Base-by-base conservation (phyloP, 306 rosid species). In the Spatholobus suberectus region DNA sequence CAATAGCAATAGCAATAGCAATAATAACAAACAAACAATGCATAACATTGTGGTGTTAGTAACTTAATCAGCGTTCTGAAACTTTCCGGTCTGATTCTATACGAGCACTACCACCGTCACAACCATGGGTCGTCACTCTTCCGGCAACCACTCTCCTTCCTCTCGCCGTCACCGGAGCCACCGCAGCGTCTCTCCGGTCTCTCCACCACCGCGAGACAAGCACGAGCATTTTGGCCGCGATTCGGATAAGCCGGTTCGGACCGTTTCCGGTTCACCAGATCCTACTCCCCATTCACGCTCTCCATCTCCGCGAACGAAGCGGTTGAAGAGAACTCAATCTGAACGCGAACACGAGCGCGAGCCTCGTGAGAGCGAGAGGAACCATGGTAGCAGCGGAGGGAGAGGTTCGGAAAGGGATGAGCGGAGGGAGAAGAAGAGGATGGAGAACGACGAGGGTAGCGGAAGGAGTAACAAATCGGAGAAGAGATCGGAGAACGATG, bases 291-390 rank as follows among this genome's bases (percentile, higher is more conserved):
- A 44, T 40, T 51, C 90, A 43, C 72, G 61, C 9, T 92, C 94
- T 66, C 91, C 85, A 59, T 88, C 97, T 59, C 93, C 94, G 2
- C 87, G 90, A 24, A 80, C 95, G 3, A 92, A 89, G 75, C 82
- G 90, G 61, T 79, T 86, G 71, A 92, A 75, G 88, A 88, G 69
- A 89, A 76, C 73, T 66, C 91, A 85, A 74, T 47, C 44, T 3
- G 70, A 61, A 9, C 76, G 75, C 0, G 75, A 76, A 59, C 21
- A 24, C 6, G 70, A 61, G 12, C 76, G 75, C 0, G 75, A 76
- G 69, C 21, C 54, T 20, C 81, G 81, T 2, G 87, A 75, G 81
- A 71, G 66, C 4, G 88, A 82, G 78, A 82, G 62, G 81, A 76
- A 17, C 69, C 85, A 78, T 49, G 87, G 78, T 2, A 67, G 70